Conservation (phyloP, 371 early-diverging fungal genomes). For the Circinella minor region DNA sequence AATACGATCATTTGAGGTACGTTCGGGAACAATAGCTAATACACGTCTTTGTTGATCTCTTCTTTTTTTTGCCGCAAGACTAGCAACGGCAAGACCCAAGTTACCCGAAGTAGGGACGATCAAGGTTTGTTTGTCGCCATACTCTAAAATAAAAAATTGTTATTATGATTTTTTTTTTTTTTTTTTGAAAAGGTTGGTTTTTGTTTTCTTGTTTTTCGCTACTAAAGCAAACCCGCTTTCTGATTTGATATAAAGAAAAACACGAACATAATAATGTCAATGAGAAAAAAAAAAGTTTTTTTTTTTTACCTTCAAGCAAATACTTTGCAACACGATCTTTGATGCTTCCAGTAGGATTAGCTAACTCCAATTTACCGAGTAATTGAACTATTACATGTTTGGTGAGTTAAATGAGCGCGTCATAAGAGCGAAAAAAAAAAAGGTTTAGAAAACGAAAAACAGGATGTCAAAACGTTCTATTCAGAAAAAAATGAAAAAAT, state of each 20-base stretch:
- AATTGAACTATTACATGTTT: slow-evolving; percentile 44
- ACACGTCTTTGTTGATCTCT: slow-evolving; percentile 47
- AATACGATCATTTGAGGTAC: slow-evolving; percentile 75
- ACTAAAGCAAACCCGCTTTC: too few species aligned
- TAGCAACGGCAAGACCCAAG: slow-evolving; percentile 56
- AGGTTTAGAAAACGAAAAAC: background rate
- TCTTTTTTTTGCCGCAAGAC: slow-evolving; percentile 44
- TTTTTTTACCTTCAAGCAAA: slow-evolving; percentile 45
- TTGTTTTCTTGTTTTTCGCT: too few species aligned
- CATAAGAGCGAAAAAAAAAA: background rate
- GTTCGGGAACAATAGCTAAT: slow-evolving; percentile 74
- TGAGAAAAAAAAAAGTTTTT: background rate
- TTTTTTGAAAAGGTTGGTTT: too few species aligned
- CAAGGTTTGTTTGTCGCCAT: slow-evolving; percentile 43
- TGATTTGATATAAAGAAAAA: too few species aligned
- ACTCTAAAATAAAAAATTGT: slow-evolving; percentile 18
- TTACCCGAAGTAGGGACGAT: slow-evolving; percentile 81
- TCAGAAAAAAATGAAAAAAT: background rate
- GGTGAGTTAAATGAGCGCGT: background rate
- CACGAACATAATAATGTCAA: too few species aligned
- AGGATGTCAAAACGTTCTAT: too few species aligned
- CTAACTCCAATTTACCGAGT: slow-evolving; percentile 75
- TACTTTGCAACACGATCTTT: slow-evolving; percentile 79
- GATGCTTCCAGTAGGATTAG: slow-evolving; percentile 75
- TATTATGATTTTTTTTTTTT: too few species aligned